A percentile compares a stretch with the other conserved stretches of the same genome.
These are phyloP conservation scores for Setaria viridis DNA, from an alignment of 202 grass and related monocot species.

Conservation along the genomic window DNA sequence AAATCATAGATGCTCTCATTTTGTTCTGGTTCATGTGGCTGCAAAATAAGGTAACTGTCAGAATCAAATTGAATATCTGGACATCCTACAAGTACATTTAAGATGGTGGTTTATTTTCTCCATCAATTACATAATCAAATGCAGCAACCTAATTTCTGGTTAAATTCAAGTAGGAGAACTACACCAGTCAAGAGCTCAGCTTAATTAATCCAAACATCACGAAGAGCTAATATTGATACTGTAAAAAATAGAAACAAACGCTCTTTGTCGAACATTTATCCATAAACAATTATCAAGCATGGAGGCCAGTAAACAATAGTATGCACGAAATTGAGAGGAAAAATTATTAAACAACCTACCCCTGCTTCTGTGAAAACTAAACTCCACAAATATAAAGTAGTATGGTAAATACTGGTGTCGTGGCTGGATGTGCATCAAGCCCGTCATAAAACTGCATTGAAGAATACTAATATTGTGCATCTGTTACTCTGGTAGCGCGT, in stretches of 20 bases:
- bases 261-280: not conserved
- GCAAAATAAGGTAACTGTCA: constrained; percentile 45
- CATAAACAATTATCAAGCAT: constrained; percentile 3
- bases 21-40: constrained; percentile 54
- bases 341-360: not conserved
- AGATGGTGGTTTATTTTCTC: constrained; percentile 13
- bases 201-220: not conserved
- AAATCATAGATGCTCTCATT: constrained; percentile 61
- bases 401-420: not conserved
- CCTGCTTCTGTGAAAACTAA: constrained; percentile 11
- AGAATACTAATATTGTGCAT: constrained; percentile 14
- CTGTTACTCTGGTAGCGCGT: not conserved
- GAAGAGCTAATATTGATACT: not conserved
- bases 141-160: not conserved
- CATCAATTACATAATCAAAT: constrained; percentile 3
- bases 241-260: constrained; percentile 3
- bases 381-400: constrained; percentile 29
- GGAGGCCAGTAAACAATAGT: constrained; percentile 7
- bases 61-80: constrained; percentile 26
- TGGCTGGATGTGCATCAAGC: constrained; percentile 18
- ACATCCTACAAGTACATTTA: constrained; percentile 20
- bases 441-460: not conserved
- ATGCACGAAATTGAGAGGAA: not conserved
- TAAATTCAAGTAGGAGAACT: constrained; percentile 2
- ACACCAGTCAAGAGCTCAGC: constrained; percentile 2